A percentile compares a stretch with the other conserved stretches of the same genome.
Conservation (phyloP, 306 rosid genomes). For the Quercus wislizeni region DNA sequence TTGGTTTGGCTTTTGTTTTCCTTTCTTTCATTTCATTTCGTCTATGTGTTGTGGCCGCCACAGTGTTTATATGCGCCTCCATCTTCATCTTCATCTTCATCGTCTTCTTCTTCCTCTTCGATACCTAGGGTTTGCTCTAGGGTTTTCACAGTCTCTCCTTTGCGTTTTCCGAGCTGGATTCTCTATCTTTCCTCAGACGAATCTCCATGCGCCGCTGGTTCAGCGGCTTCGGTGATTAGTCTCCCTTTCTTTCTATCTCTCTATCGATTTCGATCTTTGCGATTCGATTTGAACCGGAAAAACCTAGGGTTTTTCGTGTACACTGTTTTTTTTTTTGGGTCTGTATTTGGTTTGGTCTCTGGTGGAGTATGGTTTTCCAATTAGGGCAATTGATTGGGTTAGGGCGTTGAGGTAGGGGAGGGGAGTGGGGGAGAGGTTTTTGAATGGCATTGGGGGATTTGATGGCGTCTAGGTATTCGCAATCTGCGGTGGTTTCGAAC, state of each 20-base stretch:
- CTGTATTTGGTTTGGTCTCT: no score
- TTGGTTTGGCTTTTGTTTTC: no score
- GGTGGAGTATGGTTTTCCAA: constrained; percentile 21
- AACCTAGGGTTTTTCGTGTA: constrained; percentile 3
- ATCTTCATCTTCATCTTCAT: constrained; percentile 24
- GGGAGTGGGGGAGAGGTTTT: constrained; percentile 43
- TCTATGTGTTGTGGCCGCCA: constrained; percentile 45
- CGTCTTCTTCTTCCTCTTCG: not conserved
- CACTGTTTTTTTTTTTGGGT: no score
- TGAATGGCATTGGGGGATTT: constrained; percentile 99
- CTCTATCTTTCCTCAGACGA: constrained; percentile 48
- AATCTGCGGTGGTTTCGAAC: constrained; percentile 59
- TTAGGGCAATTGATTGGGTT: constrained; percentile 38
- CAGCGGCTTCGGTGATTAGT: constrained; percentile 77
- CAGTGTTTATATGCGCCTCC: constrained; percentile 60
- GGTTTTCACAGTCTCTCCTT: constrained; percentile 23
- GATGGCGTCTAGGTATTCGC: constrained; percentile 93
- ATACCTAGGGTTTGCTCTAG: constrained; percentile 42
- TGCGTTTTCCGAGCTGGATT: constrained; percentile 57
- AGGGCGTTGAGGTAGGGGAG: constrained; percentile 25
- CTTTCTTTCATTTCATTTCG: not conserved
- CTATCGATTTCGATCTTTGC: constrained; percentile 7
- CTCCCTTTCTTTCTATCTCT: not conserved
- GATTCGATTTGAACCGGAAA: not conserved
- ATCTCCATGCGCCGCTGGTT: constrained; percentile 83